phyloP scores from a whole-genome alignment of 1,139 yeast genomes.

The Hanseniaspora sp. region DNA sequence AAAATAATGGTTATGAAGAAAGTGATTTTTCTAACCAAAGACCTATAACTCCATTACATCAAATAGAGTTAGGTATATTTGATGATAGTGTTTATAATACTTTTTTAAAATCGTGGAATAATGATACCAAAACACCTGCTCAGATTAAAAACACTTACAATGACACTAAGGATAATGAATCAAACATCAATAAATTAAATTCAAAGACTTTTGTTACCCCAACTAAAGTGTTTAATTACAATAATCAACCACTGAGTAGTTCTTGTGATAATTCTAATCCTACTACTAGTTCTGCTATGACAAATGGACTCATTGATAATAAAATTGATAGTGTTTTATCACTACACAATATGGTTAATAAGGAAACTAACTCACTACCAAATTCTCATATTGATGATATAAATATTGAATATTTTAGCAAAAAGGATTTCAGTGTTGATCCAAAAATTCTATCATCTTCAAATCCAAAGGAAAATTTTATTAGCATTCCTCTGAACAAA shows the following conservation, averaged over 20 bases:
- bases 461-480: not conserved
- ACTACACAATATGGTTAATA: no score
- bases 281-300: not conserved
- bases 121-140: not conserved
- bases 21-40: not conserved
- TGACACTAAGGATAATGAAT: not conserved
- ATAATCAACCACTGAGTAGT: not conserved
- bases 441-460: not conserved
- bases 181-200: not conserved
- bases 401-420: no score
- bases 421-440: no score
- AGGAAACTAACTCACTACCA: no score
- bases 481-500: not conserved
- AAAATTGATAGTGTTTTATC: not conserved
- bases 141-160: not conserved
- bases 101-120: conserved; percentile 8
- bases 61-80: not conserved
- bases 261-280: not conserved
- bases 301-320: not conserved
- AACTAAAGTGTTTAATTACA: conserved; percentile 2
- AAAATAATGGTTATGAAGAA: not conserved
- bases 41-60: not conserved
- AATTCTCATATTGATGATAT: no score
- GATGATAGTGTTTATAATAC: conserved; percentile 12
- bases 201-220: conserved; percentile 5